Evolutionary conservation across 1,284 basidiomycete species (phyloP).

Genomic region (Sporisorium sorghi): DNA sequence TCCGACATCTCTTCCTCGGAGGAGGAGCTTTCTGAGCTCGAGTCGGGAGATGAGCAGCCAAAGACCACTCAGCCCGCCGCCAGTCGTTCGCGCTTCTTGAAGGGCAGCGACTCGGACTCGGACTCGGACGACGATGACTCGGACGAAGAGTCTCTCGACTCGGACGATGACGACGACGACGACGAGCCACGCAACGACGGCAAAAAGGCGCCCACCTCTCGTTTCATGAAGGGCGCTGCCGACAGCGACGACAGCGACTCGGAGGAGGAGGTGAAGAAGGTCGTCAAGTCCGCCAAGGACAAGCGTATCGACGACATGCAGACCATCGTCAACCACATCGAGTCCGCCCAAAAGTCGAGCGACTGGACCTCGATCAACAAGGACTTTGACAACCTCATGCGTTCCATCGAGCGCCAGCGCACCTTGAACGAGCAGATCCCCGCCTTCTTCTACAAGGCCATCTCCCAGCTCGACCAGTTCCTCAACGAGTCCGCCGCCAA

Average conservation of each 20-base stretch:
- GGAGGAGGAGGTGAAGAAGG: slow-evolving; percentile 77
- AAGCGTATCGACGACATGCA: slow-evolving; percentile 90
- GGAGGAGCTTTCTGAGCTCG: slow-evolving; percentile 67
- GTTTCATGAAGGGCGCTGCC: slow-evolving; percentile 67
- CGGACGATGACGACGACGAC: slow-evolving; percentile 56
- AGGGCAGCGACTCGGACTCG: slow-evolving; percentile 55
- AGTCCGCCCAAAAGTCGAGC: slow-evolving; percentile 89
- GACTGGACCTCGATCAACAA: slow-evolving; percentile 88
- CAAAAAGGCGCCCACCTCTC: slow-evolving; percentile 60
- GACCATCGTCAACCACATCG: slow-evolving; percentile 85
- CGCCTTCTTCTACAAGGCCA: slow-evolving; percentile 83
- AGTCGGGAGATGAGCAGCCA: slow-evolving; percentile 63
- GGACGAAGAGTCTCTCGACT: slow-evolving; percentile 56
- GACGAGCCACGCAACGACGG: slow-evolving; percentile 38
- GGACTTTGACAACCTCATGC: slow-evolving; percentile 96
- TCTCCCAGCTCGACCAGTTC: slow-evolving; percentile 81
- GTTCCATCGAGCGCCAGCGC: slow-evolving; percentile 89
- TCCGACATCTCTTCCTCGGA: slow-evolving; percentile 66
- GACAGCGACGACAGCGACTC: slow-evolving; percentile 74
- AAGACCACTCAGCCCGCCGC: slow-evolving; percentile 54
- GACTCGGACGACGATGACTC: slow-evolving; percentile 54
- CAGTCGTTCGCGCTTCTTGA: slow-evolving; percentile 51
- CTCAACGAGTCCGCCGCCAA: slow-evolving; percentile 81
- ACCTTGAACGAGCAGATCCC: slow-evolving; percentile 86
- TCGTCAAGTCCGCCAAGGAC: slow-evolving; percentile 86